Evolutionary conservation across 2,329 filamentous ascomycete genomes (phyloP).

Genomic region (Fusarium pseudocircinatum): DNA sequence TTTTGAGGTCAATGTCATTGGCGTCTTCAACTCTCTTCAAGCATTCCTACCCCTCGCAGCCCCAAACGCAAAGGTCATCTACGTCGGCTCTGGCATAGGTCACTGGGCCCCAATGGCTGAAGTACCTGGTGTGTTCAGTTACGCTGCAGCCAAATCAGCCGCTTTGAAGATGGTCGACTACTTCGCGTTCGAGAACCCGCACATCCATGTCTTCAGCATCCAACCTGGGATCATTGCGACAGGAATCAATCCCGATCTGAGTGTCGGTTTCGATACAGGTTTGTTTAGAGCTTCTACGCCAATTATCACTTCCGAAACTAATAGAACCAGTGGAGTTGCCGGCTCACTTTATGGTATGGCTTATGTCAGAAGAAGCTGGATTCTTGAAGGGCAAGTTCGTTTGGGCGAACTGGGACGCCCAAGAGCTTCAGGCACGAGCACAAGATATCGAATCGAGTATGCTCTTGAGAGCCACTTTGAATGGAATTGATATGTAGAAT

Average conservation of each 20-base stretch:
- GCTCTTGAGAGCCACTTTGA: not conserved
- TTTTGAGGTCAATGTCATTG: constrained; percentile 41
- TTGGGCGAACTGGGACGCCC: constrained; percentile 13
- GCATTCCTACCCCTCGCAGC: constrained; percentile 33
- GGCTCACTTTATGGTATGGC: constrained; percentile 19
- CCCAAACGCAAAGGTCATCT: constrained; percentile 30
- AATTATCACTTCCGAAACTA: fast-evolving
- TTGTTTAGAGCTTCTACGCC: fast-evolving
- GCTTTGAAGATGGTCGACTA: constrained; percentile 49
- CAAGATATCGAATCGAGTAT: not conserved
- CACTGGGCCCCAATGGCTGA: constrained; percentile 33
- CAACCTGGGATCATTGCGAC: constrained; percentile 55
- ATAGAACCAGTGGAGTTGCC: not conserved
- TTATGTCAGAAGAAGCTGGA: not conserved
- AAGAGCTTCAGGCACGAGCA: not conserved
- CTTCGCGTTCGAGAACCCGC: constrained; percentile 49
- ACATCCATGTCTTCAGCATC: constrained; percentile 49
- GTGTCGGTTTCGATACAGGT: not conserved
- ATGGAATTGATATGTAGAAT: not conserved
- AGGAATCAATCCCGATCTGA: constrained; percentile 40
- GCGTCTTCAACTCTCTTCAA: constrained; percentile 38
- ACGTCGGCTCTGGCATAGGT: constrained; percentile 30
- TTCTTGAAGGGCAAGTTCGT: constrained; percentile 3
- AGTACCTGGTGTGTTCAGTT: constrained; percentile 39
- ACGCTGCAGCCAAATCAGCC: constrained; percentile 50